These are phyloP conservation scores for Penicillium sp. DNA, from an alignment of 2,329 filamentous ascomycete species.

Conservation along the genomic window DNA sequence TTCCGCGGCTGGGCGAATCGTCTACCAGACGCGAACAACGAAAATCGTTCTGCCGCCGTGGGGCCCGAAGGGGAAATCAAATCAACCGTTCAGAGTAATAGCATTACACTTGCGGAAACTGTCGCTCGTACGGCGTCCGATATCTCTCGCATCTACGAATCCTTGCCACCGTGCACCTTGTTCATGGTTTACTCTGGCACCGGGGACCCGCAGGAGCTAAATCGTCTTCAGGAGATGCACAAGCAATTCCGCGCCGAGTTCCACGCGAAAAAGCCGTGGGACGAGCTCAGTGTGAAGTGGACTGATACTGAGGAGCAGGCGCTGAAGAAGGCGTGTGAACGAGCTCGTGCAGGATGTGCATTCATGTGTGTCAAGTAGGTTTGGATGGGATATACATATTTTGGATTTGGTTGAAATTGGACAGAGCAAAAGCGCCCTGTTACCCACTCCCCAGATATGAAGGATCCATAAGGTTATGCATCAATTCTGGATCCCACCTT, in stretches of 20 bases:
- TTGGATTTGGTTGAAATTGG: not conserved
- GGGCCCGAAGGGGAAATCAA: conserved; percentile 28
- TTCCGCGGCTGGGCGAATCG: conserved; percentile 59
- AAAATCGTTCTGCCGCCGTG: conserved; percentile 34
- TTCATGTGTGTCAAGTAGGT: conserved; percentile 58
- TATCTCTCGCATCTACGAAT: conserved; percentile 54
- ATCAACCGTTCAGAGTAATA: conserved; percentile 10
- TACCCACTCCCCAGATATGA: too few species aligned
- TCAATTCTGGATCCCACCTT: too few species aligned
- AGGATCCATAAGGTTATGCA: too few species aligned
- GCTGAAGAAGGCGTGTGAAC: conserved; percentile 55
- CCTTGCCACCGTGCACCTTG: conserved; percentile 58
- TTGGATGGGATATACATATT: not conserved
- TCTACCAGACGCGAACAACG: conserved; percentile 47
- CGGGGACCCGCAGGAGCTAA: conserved; percentile 58
- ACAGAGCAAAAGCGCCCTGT: too few species aligned
- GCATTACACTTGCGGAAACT: conserved; percentile 41
- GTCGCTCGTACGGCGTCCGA: conserved; percentile 51
- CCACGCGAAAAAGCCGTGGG: conserved; percentile 58
- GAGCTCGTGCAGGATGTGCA: conserved; percentile 57
- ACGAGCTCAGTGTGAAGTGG: conserved; percentile 62
- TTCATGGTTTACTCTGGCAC: conserved; percentile 65
- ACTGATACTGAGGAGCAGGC: conserved; percentile 62
- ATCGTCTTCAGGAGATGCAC: conserved; percentile 56
- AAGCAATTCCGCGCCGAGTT: conserved; percentile 57